Evolutionary conservation across 208 protist genomes (phyloP), one percentile per base, ranked within the genome.

Genomic region (Histomonas meleagridis): DNA sequence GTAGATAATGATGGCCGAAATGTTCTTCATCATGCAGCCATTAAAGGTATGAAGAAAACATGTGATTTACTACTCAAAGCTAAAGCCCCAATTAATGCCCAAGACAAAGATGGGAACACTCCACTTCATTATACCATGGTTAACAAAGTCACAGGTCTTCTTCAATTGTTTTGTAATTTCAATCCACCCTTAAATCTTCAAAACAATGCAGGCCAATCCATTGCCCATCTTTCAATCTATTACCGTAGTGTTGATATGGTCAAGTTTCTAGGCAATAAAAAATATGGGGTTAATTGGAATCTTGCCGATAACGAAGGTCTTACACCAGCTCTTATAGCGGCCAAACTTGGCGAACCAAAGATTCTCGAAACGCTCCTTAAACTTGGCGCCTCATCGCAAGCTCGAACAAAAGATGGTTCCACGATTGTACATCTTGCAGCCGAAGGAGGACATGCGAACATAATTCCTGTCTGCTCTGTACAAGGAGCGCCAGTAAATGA

Each of bases 201-300:
- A 35, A 86, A 86, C 26, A 46, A 18, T 38, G 21, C 23, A 38
- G 46, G 46, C 5, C 40, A 86, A 86, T 32, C 76, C 2, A 12
- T 48, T 18, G 65, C 69, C 5, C 69, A 79, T 40, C 26, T 91
- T 7, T 40, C 65, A 38, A 51, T 78, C 16, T 91, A 72, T 43
- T 51, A 57, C 46, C 38, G 57, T 18, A 72, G 69, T 35, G 69
- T 78, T 35, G 90, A 91, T 3, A 55, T 78, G 12, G 55, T 91
- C 16, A 78, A 91, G 18, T 72, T 40, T 55, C 40, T 91, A n/a
- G 90, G 62, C 23, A 72, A 91, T 28, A 91, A 78, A 35, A 91
- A 91, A 46, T 86, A 40, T 28, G 18, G 10, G 9, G 76, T 86
- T 49, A 28, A 86, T 48, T 86, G 76, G 76, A 86, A 86, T 55